These are phyloP conservation scores for Arthrobotrys musiformis DNA, from an alignment of 2,329 filamentous ascomycete genomes.

Conservation along the genomic window DNA sequence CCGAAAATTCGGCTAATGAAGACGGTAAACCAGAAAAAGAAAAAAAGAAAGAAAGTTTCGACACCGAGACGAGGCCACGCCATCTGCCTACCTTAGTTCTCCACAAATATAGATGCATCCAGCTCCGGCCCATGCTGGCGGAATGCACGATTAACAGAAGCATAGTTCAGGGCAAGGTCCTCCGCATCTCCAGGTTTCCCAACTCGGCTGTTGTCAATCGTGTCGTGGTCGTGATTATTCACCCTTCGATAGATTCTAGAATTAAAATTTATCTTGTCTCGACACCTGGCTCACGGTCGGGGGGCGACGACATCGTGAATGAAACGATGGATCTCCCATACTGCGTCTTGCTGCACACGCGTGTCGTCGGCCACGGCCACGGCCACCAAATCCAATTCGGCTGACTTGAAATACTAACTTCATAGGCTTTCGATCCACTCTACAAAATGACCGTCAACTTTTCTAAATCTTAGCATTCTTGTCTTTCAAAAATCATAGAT, in stretches of 20 bases:
- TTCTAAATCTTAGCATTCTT: conserved; percentile 21
- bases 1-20: conserved; percentile 11
- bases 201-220: conserved; percentile 13
- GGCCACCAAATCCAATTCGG: neutral
- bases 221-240: conserved; percentile 26
- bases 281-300: conserved; percentile 9
- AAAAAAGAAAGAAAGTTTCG: neutral
- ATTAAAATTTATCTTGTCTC: conserved; percentile 1
- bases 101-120: neutral
- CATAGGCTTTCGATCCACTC: neutral
- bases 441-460: neutral
- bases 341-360: neutral
- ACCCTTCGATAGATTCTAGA: neutral
- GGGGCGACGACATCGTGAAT: conserved; percentile 2
- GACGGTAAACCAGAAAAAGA: too few relatives aligned
- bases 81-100: neutral
- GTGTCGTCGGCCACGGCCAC: conserved; percentile 1
- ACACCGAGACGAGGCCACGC: conserved; percentile 39
- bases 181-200: neutral
- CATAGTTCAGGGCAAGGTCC: neutral
- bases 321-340: neutral
- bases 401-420: conserved; percentile 38
- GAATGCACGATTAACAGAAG: neutral
- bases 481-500: neutral
- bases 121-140: neutral